These are phyloP conservation scores for Microdochium trichocladiopsis DNA, from an alignment of 2,329 filamentous ascomycete genomes.

Conservation along the genomic window DNA sequence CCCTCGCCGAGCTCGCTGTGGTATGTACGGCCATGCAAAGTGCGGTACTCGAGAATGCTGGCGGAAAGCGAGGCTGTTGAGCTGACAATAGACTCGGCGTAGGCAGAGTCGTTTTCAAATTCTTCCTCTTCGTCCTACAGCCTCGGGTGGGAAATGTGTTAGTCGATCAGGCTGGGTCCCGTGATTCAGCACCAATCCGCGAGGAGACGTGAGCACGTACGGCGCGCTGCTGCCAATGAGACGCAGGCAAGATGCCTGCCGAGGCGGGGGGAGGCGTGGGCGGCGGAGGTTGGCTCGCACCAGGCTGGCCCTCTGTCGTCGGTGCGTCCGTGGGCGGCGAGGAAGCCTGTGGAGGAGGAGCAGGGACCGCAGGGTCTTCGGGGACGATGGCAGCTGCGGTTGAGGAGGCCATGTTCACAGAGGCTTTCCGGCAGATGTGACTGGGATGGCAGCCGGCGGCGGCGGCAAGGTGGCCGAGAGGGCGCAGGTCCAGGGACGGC, in stretches of 20 bases:
- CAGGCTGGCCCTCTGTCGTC: background rate
- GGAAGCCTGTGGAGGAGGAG: too few relatives aligned
- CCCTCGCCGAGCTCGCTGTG: slow-evolving; percentile 8
- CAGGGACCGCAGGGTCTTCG: too few relatives aligned
- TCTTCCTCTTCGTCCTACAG: background rate
- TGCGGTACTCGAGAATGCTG: slow-evolving; percentile 13
- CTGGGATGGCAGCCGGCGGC: too few relatives aligned
- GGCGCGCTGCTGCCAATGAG: background rate
- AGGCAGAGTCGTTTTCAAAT: background rate
- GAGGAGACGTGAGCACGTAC: background rate
- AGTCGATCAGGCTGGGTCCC: background rate
- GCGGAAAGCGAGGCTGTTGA: slow-evolving; percentile 11
- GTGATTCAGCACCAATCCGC: background rate
- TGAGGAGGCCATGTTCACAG: too few relatives aligned
- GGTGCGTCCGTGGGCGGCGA: too few relatives aligned
- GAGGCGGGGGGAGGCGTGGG: background rate
- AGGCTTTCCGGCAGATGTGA: too few relatives aligned
- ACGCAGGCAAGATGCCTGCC: background rate
- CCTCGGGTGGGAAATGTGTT: too few relatives aligned
- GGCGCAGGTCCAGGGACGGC: too few relatives aligned
- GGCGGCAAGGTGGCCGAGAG: too few relatives aligned
- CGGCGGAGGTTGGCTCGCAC: too few relatives aligned
- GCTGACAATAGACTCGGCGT: slow-evolving; percentile 7
- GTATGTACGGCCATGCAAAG: slow-evolving; percentile 12
- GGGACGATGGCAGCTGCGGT: too few relatives aligned